These are phyloP conservation scores for Trypanosoma brucei DNA, from an alignment of 208 protist species.

Conservation along the genomic window DNA sequence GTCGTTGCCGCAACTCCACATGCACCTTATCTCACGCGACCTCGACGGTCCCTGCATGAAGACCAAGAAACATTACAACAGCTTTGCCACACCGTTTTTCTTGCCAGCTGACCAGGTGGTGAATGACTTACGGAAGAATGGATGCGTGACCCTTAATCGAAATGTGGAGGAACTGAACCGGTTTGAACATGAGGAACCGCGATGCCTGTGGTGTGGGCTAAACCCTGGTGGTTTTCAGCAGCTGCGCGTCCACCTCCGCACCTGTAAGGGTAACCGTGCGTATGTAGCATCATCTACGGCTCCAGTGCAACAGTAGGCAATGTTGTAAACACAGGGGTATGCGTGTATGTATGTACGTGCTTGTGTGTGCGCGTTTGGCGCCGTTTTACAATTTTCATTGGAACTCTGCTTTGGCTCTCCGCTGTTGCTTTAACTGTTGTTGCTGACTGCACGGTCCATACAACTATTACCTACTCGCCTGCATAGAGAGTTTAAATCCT, in stretches of 20 bases:
- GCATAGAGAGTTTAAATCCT: no score
- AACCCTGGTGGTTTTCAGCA: constrained; percentile 46
- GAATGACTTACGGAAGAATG: constrained; percentile 53
- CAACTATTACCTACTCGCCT: no score
- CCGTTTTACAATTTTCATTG: not conserved
- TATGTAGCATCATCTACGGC: constrained; percentile 11
- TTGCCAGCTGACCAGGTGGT: constrained; percentile 56
- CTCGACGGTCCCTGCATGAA: constrained; percentile 76
- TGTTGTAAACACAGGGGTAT: not conserved
- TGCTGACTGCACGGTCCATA: no score
- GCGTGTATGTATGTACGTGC: not conserved
- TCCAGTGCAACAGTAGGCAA: not conserved
- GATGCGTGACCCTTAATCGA: constrained; percentile 67
- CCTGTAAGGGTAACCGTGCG: constrained; percentile 40
- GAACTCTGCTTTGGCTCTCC: not conserved
- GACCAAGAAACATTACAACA: constrained; percentile 89
- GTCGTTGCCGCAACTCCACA: constrained; percentile 81
- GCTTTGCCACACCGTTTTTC: constrained; percentile 87
- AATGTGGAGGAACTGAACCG: constrained; percentile 38
- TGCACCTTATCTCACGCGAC: constrained; percentile 82
- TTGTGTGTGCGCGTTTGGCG: not conserved
- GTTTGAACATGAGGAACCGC: constrained; percentile 72
- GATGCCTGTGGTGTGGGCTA: constrained; percentile 77
- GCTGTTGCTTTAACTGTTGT: no score
- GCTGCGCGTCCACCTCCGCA: constrained; percentile 57